A percentile compares a stretch with the other conserved stretches of the same genome.
phyloP scores from a whole-genome alignment of 2,329 filamentous ascomycete genomes.

The Aureobasidium sp. region DNA sequence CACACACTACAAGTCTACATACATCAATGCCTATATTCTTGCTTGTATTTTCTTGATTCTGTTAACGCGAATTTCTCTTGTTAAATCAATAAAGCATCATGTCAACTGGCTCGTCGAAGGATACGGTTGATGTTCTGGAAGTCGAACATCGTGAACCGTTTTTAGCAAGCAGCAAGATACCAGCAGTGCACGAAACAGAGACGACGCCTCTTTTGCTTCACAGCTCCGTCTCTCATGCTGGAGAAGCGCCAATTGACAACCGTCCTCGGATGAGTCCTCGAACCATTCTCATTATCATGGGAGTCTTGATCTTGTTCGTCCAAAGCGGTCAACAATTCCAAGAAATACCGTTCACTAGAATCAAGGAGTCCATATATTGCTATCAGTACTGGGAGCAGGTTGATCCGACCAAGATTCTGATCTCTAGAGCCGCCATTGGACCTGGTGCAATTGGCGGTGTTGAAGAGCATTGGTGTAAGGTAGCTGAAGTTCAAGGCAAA shows the following conservation, averaged over 20 bases:
- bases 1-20: background rate
- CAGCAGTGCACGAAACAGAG: background rate
- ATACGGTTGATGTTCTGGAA: background rate
- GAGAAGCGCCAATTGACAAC: background rate
- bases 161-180: background rate
- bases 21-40: background rate
- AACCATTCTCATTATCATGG: conserved; percentile 23
- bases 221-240: background rate
- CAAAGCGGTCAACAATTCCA: conserved; percentile 36
- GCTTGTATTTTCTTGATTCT: background rate
- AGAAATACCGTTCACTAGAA: conserved; percentile 41
- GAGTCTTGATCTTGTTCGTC: conserved; percentile 39
- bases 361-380: conserved; percentile 51
- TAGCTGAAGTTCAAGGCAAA: conserved; percentile 42
- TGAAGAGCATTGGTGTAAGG: conserved; percentile 45
- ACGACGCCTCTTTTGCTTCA: background rate
- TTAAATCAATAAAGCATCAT: background rate
- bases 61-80: background rate
- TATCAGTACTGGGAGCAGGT: conserved; percentile 41
- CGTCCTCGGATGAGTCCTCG: background rate
- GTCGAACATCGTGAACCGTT: background rate
- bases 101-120: background rate
- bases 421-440: conserved; percentile 23
- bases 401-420: conserved; percentile 26
- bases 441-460: conserved; percentile 29